Evolutionary conservation across 441 rosid genomes (phyloP), one percentile per base, ranked within the genome.

Genomic region (Euphorbia schlechtendalii): DNA sequence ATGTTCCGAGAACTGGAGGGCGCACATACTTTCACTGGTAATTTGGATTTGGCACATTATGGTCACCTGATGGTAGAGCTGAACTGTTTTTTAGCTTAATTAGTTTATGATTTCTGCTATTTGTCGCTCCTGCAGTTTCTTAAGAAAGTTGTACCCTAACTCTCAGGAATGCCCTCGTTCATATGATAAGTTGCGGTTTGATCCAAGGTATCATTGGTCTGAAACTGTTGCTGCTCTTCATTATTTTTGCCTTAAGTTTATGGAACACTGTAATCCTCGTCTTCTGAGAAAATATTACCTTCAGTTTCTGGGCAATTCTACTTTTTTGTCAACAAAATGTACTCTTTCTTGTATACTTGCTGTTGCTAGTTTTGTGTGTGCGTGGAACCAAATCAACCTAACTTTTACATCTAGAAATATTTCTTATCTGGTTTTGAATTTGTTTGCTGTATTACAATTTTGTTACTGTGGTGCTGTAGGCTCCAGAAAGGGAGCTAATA

Each of bases 1-100:
- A 94, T 75, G 81, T 94, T 67, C 99, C 98, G 5, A 81, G 99
- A 73, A 94, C 99, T 17, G 99, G 99, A 67, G 99, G 99, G 38
- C 85, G 99, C 20, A 80, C 98, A 1, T 94, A 91, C 69, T 89
- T 86, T 63, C 89, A 91, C 71, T 94, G 99, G 99, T 91, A 81
- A 71, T 67, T 61, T 61, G 21, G n/a, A 6, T 22, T 3, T 15
- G 46, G 36, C 46, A 9, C 56, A 55, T 51, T 21, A 57, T 24
- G 10, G 32, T 46, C 24, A 25, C 15, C n/a, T 64, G 32, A 41
- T 30, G 22, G 8, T 65, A 25, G 14, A 41, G 34, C 51, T 51
- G 4, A 38, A 3, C n/a, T 10, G 20, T 25, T 38, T 56, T 21
- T 30, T 60, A 43, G 41, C 57, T 34, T 25, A 46, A 9, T 46